Evolutionary conservation across 1,284 basidiomycete genomes (phyloP), one percentile per base, ranked within the genome.

Genomic region (Vanrija sp.): DNA sequence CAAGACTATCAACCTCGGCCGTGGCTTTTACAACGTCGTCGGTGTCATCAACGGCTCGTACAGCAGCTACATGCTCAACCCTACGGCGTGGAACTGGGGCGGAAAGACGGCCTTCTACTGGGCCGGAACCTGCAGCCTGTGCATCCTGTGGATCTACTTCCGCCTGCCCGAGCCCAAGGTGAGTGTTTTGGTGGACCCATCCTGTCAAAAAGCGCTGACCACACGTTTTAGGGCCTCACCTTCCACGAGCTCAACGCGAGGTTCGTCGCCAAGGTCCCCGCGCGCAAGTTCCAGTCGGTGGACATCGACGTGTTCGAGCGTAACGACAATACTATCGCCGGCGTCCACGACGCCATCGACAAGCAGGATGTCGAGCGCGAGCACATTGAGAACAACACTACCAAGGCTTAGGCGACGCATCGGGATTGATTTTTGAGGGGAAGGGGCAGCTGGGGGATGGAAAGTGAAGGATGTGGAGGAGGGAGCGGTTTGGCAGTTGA

Each of bases 1-100:
- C 31, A 79, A 79, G 65, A 73, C 78, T 3, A 71, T 79, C 63
- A 77, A 75, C 7, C 68, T 80, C 15, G 67, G 74, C 20, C 70
- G 78, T 20, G 71, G 69, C 51, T 51, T 65, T 14, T 79, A 78
- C 68, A 72, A 76, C 53, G 57, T 77, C 16, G 22, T 43, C 19
- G 52, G 48, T 6, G 25, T 58, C 18, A 37, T 57, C 43, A 38
- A 42, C 41, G 36, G 16, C 15, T 19, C 39, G 1, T 22, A 49
- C 41, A 36, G 60, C 69, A 48, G 51, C 51, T 37, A 35, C 73
- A 77, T 50, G 65, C 73, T 38, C 57, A 65, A 2, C 69, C 68
- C 27, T 70, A 68, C 3, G 61, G 74, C 23, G 59, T 76, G n/a
- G 63, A 47, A 47, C 46, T 47, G 46, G 46, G 76, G 60, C 18